phyloP scores from a whole-genome alignment of 257 asterid genomes.

The Solanum megistacrolobum region DNA sequence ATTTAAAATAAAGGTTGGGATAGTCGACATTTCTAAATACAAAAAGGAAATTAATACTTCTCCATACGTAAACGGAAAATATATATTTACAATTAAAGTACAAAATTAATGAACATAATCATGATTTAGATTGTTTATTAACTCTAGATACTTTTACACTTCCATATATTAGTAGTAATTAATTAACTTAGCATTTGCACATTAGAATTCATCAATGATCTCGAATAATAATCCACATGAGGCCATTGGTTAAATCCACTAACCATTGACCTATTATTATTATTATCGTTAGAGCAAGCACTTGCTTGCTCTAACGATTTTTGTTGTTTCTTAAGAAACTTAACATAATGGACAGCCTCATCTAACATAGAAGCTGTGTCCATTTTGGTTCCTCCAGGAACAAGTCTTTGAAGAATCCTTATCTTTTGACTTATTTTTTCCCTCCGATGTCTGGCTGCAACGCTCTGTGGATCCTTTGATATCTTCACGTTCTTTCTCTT shows the following conservation, averaged over 20 bases:
- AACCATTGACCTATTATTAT: conserved; percentile 2
- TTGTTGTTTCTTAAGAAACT: conserved; percentile 43
- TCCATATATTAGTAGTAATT: background rate
- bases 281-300: background rate
- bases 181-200: conserved; percentile 23
- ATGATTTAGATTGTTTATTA: background rate
- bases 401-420: conserved; percentile 42
- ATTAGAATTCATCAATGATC: conserved; percentile 8
- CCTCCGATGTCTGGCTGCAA: conserved; percentile 47
- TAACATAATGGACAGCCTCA: conserved; percentile 47
- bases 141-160: background rate
- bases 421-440: conserved; percentile 47
- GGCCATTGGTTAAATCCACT: background rate
- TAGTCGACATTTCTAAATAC: background rate
- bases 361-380: conserved; percentile 57
- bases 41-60: background rate
- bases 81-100: background rate
- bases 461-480: conserved; percentile 49
- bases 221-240: background rate
- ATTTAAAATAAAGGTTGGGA: background rate
- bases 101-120: background rate
- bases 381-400: conserved; percentile 57
- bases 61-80: too few species aligned
- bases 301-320: conserved; percentile 19
- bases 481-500: conserved; percentile 47